Base-by-base conservation (phyloP, 148 eudicot genomes). In the Rhododendron mucronatum region DNA sequence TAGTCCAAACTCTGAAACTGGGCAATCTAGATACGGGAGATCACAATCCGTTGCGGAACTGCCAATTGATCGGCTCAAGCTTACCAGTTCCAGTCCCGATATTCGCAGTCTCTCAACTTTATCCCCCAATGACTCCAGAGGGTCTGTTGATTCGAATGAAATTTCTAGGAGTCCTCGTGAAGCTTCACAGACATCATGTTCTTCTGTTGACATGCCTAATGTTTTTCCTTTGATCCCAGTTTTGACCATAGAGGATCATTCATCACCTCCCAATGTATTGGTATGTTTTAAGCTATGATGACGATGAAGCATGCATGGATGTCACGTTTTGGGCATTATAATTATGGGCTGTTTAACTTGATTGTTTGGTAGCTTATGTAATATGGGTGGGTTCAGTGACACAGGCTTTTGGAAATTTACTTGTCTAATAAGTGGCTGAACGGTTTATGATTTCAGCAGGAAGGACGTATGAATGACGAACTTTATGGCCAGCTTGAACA, bases 401-500 rank as follows among this genome's bases (percentile, higher is more conserved):
- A 2, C 12, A 59, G 8, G 50, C 53, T 47, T 65, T 80, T 8
- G 77, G 71, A 65, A 3, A 71, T 81, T 71, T 21, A 82, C 5
- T 69, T 48, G 57, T 44, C 82, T 78, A 51, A 78, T 47, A 30
- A 50, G 45, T 48, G 51, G 67, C 80, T 81, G 35, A 35, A 33
- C 15, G 59, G 74, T 20, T 61, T 28, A 30, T 44, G 30, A 80
- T 41, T 86, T 77, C 84, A 87, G 90, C 95, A 92, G 96, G 96
- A 87, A 67, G 86, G 88, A 80, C 86, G 81, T 81, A 71, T 81
- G 87, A 82, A 89, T 82, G 94, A 91, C 55, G 90, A 90, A 69
- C 85, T 92, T 41, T 92, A 91, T 92, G 91, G 88, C 71, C 93
- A 91, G 91, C 97, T 95, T 85, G 87, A 91, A 90, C 92, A 86